Base-by-base conservation (phyloP, 208 protist genomes). In the Acanthamoeba triangularis region DNA sequence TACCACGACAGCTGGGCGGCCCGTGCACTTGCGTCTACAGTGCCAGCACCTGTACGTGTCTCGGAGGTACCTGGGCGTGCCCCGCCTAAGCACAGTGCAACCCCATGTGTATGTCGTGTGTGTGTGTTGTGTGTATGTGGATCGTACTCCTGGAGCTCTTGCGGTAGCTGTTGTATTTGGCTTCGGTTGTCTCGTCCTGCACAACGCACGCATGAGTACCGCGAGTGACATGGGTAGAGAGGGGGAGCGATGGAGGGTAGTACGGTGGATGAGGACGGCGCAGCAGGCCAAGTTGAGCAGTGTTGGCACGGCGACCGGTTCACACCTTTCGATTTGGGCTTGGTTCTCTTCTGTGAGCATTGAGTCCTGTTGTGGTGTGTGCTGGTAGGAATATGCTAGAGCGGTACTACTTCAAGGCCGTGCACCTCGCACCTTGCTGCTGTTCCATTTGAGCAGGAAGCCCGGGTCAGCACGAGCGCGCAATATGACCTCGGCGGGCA, bases 401-500 rank as follows among this genome's bases (percentile, higher is more conserved):
- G n/a, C n/a, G n/a, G n/a, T n/a, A n/a, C n/a, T n/a, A n/a, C n/a
- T n/a, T n/a, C 18, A 5, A 78, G n/a, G n/a, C n/a, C 33, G 16
- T 78, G 7, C 25, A 59, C 28, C 25, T 35, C 23, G 25, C 28
- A 85, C 78, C 78, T 59, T 85, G 37, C 14, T 16, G 78, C 78
- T 85, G 47, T 85, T 85, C 78, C 78, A 85, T 20, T 85, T 85
- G 47, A 85, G 78, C 78, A 85, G 23, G 47, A 85, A 85, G 4
- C 13, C n/a, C 6, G 78, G 78, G 23, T 85, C n/a, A 6, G 37
- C 78, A 11, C 30, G 37, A 35, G n/a, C n/a, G 20, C 35, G 16
- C 11, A 61, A 13, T 11, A 59, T 20, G 28, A 85, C 23, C 44
- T 85, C 78, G 0, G 47, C 78, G 2, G 78, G 78, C 78, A 85